Evolutionary conservation across 1,284 basidiomycete species (phyloP).

Genomic region (Fomitopsis betulina): DNA sequence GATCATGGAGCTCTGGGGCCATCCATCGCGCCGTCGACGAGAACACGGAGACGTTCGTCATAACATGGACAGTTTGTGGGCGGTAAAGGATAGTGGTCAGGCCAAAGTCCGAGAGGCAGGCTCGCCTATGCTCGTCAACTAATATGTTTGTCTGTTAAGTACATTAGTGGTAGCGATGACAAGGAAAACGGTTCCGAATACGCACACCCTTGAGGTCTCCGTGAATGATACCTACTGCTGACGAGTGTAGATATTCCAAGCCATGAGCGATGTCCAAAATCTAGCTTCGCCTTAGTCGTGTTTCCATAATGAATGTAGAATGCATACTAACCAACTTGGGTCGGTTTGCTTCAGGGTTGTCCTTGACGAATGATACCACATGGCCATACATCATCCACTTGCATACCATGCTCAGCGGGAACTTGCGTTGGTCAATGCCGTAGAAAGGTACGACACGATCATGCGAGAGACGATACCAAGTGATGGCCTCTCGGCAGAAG

Average conservation of each 20-base stretch:
- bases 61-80: background rate
- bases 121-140: background rate
- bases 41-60: background rate
- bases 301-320: too few relatives aligned
- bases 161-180: background rate
- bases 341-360: constrained; percentile 3
- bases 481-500: constrained; percentile 3
- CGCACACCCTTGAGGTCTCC: constrained; percentile 8
- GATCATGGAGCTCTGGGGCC: constrained; percentile 1
- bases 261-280: constrained; percentile 4
- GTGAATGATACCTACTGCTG: background rate
- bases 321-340: background rate
- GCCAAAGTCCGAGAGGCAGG: constrained; percentile 8
- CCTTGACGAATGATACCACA: background rate
- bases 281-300: background rate
- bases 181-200: too few relatives aligned
- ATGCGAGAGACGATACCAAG: constrained; percentile 7
- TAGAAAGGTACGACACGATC: constrained; percentile 4
- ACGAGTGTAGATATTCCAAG: constrained; percentile 4
- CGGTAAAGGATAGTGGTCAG: constrained; percentile 1
- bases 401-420: background rate
- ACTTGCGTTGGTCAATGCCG: background rate
- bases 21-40: constrained; percentile 1
- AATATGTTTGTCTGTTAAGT: constrained; percentile 4
- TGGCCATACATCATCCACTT: constrained; percentile 2